Base-by-base conservation (phyloP, 495 filamentous ascomycete genomes). In the Cudoniella acicularis region DNA sequence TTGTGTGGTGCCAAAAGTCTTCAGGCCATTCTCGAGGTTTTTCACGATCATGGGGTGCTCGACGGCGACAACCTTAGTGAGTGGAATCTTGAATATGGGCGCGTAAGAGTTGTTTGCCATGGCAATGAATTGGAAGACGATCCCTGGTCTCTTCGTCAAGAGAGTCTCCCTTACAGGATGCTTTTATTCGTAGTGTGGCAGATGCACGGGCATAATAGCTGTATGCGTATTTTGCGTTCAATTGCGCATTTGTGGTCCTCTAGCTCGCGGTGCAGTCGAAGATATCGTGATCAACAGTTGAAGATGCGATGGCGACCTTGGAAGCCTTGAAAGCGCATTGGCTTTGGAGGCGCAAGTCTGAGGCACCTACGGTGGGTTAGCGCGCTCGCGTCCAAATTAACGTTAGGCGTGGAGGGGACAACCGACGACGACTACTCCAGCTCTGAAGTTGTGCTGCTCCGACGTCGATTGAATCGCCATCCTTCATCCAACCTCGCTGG, bases 31-130 rank as follows among this genome's bases (percentile, higher is more conserved):
- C 62, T 95, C 87, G 52, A 96, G 65, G 72, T 96, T 87, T 64
- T 82, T 83, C 65, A 98, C 75, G 51, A 95, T 84, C 59, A 86
- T 87, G 4, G 95, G 94, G 71, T 98, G 92, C 67, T 98, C 94
- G 21, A 98, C 80, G 56, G 85, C 86, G 27, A 91, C 81, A 46
- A 97, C 75, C 18, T 77, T 76, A 52, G 59, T 54, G 3, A 40
- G 40, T 3, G 41, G 18, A 20, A 66, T 40, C 17, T 57, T 43
- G 22, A 52, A 61, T 4, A 40, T n/a, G 0, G 64, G 60, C 22
- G 64, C 62, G 46, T 30, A 27, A 13, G 40, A n/a, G n/a, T n/a
- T n/a, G 20, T 40, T 45, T 52, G 20, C 21, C 45, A 6, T 36
- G 21, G 45, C 45, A 41, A 17, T 23, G 18, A 49, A 9, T 24